Evolutionary conservation across 2,329 filamentous ascomycete genomes (phyloP), one percentile per base, ranked within the genome.

Genomic region (Pyrenophora seminiperda): DNA sequence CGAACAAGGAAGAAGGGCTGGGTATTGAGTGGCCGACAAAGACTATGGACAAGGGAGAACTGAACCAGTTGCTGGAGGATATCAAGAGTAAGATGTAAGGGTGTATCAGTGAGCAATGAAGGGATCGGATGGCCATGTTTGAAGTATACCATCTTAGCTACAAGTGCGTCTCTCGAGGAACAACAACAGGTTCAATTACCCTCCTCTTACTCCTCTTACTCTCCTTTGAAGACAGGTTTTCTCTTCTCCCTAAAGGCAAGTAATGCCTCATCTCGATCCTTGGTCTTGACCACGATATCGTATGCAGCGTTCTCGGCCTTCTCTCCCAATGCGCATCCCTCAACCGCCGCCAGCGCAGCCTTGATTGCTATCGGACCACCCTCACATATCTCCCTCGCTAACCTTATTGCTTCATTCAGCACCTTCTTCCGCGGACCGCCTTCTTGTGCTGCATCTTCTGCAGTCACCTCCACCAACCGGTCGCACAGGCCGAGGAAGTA

Each of bases 401-500:
- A 75, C 59, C 84, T 81, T 30, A 97, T 83, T 11, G 90, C 88
- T 74, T 91, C 89, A 17, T 84, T 81, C 45, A 96, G 75, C 7
- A 89, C 90, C 61, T 83, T 83, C 56, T 82, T 82, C 41, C 89
- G 78, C 14, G 89, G 88, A 24, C 72, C 76, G 4, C 77, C 77
- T n/a, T 72, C 73, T 47, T 75, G 70, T 18, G 71, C 68, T 43
- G 76, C 75, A 43, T 83, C 79, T 59, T 84, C 80, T 5, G 83
- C 82, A 17, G 83, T 75, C 17, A 96, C 81, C 73, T 97, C 89
- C 18, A 97, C 90, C 22, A 97, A 76, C n/a, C 93, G 81, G 75
- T 97, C 91, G 36, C 90, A 92, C 27, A 99, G 80, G 1, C 94
- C 94, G 14, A 97, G 76, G 72, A 95, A 94, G 75, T 96, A 96